Evolutionary conservation across 2,329 filamentous ascomycete genomes (phyloP).

Genomic region (Neurospora sp.): DNA sequence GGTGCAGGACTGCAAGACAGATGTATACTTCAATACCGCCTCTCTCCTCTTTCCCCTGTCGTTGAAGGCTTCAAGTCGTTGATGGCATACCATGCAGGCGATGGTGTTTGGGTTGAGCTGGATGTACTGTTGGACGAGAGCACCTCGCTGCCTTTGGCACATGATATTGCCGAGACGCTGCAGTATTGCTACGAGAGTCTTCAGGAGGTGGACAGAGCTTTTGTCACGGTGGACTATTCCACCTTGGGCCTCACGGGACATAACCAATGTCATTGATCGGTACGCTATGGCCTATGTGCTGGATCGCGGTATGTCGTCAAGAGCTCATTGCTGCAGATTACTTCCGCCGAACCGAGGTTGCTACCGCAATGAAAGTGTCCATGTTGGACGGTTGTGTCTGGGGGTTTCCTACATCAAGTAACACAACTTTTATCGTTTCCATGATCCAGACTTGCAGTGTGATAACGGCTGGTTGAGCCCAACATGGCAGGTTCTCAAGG

Average conservation of each 20-base stretch:
- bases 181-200: slow-evolving; percentile 51
- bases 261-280: neutral
- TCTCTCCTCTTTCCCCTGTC: slow-evolving; percentile 45
- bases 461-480: neutral
- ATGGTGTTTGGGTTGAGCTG: slow-evolving; percentile 53
- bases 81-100: slow-evolving; percentile 50
- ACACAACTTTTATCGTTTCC: neutral
- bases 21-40: slow-evolving; percentile 54
- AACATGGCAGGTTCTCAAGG: neutral
- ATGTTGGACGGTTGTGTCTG: neutral
- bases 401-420: neutral
- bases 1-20: slow-evolving; percentile 53
- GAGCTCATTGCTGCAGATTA: neutral
- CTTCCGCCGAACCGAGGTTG: neutral
- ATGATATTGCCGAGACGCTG: slow-evolving; percentile 52
- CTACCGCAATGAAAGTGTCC: neutral
- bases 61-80: slow-evolving; percentile 44
- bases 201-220: slow-evolving; percentile 28
- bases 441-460: neutral
- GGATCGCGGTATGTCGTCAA: neutral
- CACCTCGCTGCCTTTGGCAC: slow-evolving; percentile 39
- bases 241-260: slow-evolving; percentile 44
- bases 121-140: slow-evolving; percentile 47
- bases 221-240: slow-evolving; percentile 40
- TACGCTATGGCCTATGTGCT: neutral